A percentile compares a stretch with the other conserved stretches of the same genome.
phyloP scores from a whole-genome alignment of 2,329 filamentous ascomycete species.

The Chaetomiaceae sp. region DNA sequence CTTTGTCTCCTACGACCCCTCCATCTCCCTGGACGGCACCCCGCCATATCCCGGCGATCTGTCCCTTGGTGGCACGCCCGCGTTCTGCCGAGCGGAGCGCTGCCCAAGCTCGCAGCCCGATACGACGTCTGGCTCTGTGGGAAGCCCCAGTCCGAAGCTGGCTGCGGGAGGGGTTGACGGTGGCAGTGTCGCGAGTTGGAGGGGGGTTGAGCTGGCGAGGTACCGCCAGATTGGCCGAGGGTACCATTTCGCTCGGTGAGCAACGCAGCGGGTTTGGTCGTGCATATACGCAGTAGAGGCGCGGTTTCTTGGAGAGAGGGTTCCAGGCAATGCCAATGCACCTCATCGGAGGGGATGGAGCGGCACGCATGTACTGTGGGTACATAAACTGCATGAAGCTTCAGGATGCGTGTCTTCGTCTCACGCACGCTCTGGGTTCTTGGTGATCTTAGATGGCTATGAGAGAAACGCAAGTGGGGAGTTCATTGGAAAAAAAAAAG shows the following conservation, averaged over 20 bases:
- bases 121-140: background rate
- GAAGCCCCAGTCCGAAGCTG: slow-evolving; percentile 1
- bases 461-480: no score
- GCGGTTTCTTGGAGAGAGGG: no score
- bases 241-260: slow-evolving; percentile 17
- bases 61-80: background rate
- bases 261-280: no score
- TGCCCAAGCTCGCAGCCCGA: slow-evolving; percentile 7
- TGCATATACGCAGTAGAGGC: no score
- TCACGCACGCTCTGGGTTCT: no score
- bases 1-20: slow-evolving; percentile 39
- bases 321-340: background rate
- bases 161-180: background rate
- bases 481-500: no score
- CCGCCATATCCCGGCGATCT: slow-evolving; percentile 21
- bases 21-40: slow-evolving; percentile 28
- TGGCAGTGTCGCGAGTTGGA: slow-evolving; percentile 7
- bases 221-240: slow-evolving; percentile 16
- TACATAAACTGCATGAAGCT: background rate
- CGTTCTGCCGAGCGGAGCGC: background rate
- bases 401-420: no score
- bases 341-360: background rate
- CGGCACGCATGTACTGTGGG: slow-evolving; percentile 3
- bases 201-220: slow-evolving; percentile 11
- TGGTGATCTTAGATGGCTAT: no score